phyloP scores from a whole-genome alignment of 108 stramenopile species.

The Pseudonitzschia delicatissima region DNA sequence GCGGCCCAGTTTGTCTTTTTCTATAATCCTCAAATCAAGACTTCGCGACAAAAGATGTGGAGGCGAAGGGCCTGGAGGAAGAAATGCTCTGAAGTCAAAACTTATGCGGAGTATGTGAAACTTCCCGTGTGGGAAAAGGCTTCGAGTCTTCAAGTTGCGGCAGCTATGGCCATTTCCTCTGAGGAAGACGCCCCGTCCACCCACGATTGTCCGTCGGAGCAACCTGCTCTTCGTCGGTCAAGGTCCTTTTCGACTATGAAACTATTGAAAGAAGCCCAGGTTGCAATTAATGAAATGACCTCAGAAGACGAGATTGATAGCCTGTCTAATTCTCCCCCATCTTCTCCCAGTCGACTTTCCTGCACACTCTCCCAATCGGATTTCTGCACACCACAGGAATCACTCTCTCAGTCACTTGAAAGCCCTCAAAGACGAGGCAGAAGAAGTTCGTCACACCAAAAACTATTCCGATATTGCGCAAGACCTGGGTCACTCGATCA shows the following conservation, averaged over 20 bases:
- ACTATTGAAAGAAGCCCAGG: background rate
- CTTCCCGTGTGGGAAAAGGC: slow-evolving; percentile 46
- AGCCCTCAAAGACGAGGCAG: slow-evolving; percentile 16
- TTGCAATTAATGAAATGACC: too few relatives aligned
- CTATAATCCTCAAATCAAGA: slow-evolving; percentile 27
- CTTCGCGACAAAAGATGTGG: slow-evolving; percentile 24
- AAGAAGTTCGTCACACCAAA: slow-evolving; percentile 7
- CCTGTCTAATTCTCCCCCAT: background rate
- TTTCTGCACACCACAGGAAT: slow-evolving; percentile 2
- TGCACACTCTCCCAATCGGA: too few relatives aligned
- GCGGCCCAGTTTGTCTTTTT: slow-evolving; percentile 30
- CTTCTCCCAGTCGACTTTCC: background rate
- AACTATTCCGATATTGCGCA: slow-evolving; percentile 35
- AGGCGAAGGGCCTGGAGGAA: slow-evolving; percentile 74
- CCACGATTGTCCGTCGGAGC: background rate
- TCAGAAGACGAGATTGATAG: background rate
- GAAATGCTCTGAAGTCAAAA: slow-evolving; percentile 43
- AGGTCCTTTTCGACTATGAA: slow-evolving; percentile 8
- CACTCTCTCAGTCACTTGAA: background rate
- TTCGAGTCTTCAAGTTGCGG: background rate
- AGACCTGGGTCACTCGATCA: slow-evolving; percentile 59
- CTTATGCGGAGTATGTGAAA: slow-evolving; percentile 59
- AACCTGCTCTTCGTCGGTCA: slow-evolving; percentile 3
- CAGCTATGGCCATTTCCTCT: background rate
- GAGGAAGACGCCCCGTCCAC: slow-evolving; percentile 9